Evolutionary conservation across 139 green algal species (phyloP), one percentile per base, ranked within the genome.

Genomic region (Desmodesmus armatus): DNA sequence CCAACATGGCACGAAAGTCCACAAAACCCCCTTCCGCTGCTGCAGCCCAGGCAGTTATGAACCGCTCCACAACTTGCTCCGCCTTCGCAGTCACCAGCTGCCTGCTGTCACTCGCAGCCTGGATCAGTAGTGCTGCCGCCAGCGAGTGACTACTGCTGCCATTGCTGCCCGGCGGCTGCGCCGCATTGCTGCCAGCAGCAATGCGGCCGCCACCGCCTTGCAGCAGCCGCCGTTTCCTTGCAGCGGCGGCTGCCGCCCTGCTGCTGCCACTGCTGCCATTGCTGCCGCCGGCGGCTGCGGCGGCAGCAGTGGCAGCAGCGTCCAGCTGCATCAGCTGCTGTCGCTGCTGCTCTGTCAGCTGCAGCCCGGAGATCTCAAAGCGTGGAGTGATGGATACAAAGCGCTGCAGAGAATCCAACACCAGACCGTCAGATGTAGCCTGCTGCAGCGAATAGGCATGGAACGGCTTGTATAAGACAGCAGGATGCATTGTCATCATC

Each of bases 31-130:
- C 74, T 67, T 17, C 37, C 6, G 62, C 60, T 1, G 88, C 81
- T 19, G 33, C 40, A 2, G 9, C 31, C 88, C 85, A 89, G 23
- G 70, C 51, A 1, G 25, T 65, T 39, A 79, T 4, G 71, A 91
- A 91, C 35, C 85, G 73, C 29, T 23, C 63, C n/a, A 49, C 44
- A 69, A 91, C 85, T 40, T 29, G 39, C 40, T 70, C 62, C 60
- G 88, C 88, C 76, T 91, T 91, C 31, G 69, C 51, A 13, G 80
- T 53, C 27, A 91, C 80, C 47, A 91, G 63, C 21, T 89, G 81
- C 51, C 85, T 53, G 78, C 88, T 89, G 85, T 85, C 87, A 37
- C 51, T 78, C 1, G 88, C 88, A 31, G 88, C 88, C 51, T 91
- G 82, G 49, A 89, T 71, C 63, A 91, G 73, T 62, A 85, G 37